phyloP scores from a whole-genome alignment of 148 eudicot species.

The Rhododendron vialii region DNA sequence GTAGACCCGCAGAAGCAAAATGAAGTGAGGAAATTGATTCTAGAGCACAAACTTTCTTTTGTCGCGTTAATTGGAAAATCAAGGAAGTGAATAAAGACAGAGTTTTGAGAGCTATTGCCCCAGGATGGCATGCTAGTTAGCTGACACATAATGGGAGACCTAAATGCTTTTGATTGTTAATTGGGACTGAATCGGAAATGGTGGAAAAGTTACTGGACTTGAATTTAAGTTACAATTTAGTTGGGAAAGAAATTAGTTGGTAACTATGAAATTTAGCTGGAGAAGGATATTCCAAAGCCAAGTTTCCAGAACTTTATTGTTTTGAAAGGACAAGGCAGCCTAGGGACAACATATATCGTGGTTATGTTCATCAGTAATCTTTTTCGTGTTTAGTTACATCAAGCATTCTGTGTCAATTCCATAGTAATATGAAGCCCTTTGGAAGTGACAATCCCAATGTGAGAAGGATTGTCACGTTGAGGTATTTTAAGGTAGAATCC shows the following conservation, averaged over 20 bases:
- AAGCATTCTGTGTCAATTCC: background rate
- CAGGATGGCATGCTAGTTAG: background rate
- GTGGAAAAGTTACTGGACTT: background rate
- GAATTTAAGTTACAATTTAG: background rate
- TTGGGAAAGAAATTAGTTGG: background rate
- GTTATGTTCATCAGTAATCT: background rate
- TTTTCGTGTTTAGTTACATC: background rate
- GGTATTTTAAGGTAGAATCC: conserved; percentile 30
- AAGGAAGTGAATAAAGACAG: too few relatives aligned
- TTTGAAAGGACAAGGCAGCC: background rate
- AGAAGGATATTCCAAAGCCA: background rate
- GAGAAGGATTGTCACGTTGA: conserved; percentile 31
- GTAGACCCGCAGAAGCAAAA: too few relatives aligned
- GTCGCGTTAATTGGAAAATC: too few relatives aligned
- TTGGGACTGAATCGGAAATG: background rate
- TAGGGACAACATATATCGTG: background rate
- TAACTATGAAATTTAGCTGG: background rate
- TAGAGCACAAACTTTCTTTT: too few relatives aligned
- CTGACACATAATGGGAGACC: background rate
- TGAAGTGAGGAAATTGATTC: too few relatives aligned
- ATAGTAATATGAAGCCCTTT: background rate
- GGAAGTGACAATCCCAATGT: conserved; percentile 1
- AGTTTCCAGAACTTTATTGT: background rate
- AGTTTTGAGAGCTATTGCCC: too few relatives aligned
- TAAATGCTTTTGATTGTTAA: background rate